phyloP scores from a whole-genome alignment of 2,329 filamentous ascomycete species.

The Beauveria sp. region DNA sequence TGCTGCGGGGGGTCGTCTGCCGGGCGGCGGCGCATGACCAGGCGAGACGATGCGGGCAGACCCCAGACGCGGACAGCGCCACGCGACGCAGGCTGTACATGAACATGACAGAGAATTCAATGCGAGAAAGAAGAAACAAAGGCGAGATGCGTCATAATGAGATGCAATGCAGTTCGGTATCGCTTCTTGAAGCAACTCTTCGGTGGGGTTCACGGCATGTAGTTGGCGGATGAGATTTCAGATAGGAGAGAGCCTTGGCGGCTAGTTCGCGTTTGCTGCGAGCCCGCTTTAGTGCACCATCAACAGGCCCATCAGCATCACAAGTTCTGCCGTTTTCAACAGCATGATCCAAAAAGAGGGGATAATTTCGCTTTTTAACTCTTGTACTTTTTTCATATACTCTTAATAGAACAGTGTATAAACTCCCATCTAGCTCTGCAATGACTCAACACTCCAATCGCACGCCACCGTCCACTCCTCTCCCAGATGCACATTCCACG shows the following conservation, averaged over 20 bases:
- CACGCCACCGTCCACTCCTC: conserved; percentile 32
- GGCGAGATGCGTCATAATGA: background rate
- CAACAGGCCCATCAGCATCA: background rate
- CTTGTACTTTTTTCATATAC: background rate
- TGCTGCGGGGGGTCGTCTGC: background rate
- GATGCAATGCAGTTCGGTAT: background rate
- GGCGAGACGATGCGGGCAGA: background rate
- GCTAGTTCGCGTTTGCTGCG: conserved; percentile 25
- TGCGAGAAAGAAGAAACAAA: too few relatives aligned
- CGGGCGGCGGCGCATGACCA: background rate
- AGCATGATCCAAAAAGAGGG: too few relatives aligned
- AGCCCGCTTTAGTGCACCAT: conserved; percentile 26
- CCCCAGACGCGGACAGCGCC: background rate
- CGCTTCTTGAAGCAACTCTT: background rate
- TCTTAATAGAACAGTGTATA: background rate
- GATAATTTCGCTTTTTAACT: too few relatives aligned
- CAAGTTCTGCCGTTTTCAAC: too few relatives aligned
- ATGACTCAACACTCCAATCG: conserved; percentile 24
- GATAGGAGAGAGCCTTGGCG: background rate
- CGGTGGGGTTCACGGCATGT: background rate
- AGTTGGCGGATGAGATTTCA: background rate
- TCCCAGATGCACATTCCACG: conserved; percentile 30
- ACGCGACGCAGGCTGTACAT: background rate
- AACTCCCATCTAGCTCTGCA: background rate
- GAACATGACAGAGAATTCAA: too few relatives aligned